A percentile compares a stretch with the other conserved stretches of the same genome.
Evolutionary conservation across 164 flowering plant species (phyloP).

Genomic region (Tetrastigma voinierianum): DNA sequence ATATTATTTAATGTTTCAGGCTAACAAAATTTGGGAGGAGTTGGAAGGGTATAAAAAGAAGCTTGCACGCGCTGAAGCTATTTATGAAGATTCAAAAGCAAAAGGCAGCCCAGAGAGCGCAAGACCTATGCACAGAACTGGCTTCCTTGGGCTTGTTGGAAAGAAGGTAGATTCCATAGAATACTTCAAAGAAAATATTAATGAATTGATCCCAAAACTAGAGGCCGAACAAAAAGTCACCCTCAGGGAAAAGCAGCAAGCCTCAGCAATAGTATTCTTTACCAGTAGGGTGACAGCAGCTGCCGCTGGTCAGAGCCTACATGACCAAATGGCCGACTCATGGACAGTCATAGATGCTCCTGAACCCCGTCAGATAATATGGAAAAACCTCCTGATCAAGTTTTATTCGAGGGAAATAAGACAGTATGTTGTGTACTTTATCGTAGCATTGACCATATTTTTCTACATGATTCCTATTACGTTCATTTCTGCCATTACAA

Average conservation of each 20-base stretch:
- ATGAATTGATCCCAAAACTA: slow-evolving; percentile 55
- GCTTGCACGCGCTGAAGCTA: slow-evolving; percentile 77
- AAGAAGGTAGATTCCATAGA: slow-evolving; percentile 73
- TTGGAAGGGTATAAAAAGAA: slow-evolving; percentile 76
- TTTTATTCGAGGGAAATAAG: slow-evolving; percentile 61
- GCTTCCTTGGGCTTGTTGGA: slow-evolving; percentile 77
- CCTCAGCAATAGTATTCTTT: slow-evolving; percentile 75
- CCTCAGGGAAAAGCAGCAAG: slow-evolving; percentile 64
- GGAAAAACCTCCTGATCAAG: slow-evolving; percentile 66
- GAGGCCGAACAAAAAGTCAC: slow-evolving; percentile 78
- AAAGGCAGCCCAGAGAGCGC: slow-evolving; percentile 53
- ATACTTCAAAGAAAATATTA: slow-evolving; percentile 68
- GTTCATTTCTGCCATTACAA: slow-evolving; percentile 81
- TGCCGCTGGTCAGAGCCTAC: slow-evolving; percentile 73
- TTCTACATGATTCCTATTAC: slow-evolving; percentile 90
- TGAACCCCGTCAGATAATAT: slow-evolving; percentile 71
- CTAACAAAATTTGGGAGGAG: slow-evolving; percentile 63
- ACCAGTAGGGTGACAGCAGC: slow-evolving; percentile 65
- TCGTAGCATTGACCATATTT: slow-evolving; percentile 66
- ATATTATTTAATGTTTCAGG: slow-evolving; percentile 35
- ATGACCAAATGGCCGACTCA: slow-evolving; percentile 58
- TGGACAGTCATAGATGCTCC: slow-evolving; percentile 89
- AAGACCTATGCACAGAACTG: slow-evolving; percentile 64
- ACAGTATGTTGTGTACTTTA: slow-evolving; percentile 52
- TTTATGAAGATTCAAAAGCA: slow-evolving; percentile 53